These are phyloP conservation scores for Atalantia buxifolia DNA, from an alignment of 345 rosid genomes.

Conservation along the genomic window DNA sequence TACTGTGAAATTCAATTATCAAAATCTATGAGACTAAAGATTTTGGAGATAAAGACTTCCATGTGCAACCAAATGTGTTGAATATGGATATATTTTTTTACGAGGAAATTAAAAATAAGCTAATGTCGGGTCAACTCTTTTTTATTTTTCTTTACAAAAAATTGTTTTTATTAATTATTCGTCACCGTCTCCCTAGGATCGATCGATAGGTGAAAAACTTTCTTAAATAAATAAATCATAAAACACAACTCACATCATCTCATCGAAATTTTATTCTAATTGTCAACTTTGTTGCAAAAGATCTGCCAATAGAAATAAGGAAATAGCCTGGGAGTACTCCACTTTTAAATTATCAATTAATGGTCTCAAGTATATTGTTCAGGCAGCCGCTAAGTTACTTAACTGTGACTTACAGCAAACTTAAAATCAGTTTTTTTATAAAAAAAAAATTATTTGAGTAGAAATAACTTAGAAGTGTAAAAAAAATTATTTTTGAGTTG, in stretches of 20 bases:
- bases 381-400: too few species aligned
- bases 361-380: too few species aligned
- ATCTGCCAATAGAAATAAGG: neutral
- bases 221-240: neutral
- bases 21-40: too few species aligned
- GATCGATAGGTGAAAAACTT: constrained; percentile 7
- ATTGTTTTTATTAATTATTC: neutral
- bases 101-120: constrained; percentile 2
- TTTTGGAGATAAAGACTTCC: too few species aligned
- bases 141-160: neutral
- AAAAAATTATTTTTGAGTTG: too few species aligned
- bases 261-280: neutral
- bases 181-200: neutral
- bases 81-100: neutral
- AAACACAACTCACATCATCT: neutral
- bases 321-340: neutral
- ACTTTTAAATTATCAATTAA: too few species aligned
- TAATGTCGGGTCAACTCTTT: constrained; percentile 4
- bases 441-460: too few species aligned
- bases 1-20: too few species aligned
- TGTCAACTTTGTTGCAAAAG: too few species aligned
- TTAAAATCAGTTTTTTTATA: too few species aligned
- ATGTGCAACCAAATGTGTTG: neutral
- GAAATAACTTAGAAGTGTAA: too few species aligned
- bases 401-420: too few species aligned